These are phyloP conservation scores for Corrigiola litoralis DNA, from an alignment of 179 eudicot species.

Conservation along the genomic window DNA sequence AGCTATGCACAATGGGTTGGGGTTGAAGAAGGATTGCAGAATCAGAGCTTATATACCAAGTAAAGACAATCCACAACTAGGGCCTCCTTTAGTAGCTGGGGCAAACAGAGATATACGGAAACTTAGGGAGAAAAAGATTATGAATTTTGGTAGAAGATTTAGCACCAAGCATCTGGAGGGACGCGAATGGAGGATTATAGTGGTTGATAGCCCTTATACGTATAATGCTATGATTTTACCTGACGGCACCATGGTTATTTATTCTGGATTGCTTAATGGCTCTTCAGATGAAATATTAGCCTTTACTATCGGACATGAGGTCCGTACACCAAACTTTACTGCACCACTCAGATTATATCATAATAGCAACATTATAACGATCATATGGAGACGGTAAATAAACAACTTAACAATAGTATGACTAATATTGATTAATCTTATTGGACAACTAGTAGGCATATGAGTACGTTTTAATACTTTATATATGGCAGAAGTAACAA, in stretches of 20 bases:
- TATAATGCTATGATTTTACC: background rate
- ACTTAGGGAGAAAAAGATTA: background rate
- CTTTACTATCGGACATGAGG: background rate
- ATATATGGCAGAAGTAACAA: too few relatives aligned
- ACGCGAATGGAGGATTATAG: background rate
- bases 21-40: background rate
- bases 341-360: too few relatives aligned
- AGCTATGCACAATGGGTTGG: slow-evolving; percentile 10
- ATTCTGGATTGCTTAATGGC: background rate
- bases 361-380: too few relatives aligned
- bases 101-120: background rate
- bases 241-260: background rate
- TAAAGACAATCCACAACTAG: background rate
- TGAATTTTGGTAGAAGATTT: background rate
- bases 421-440: too few relatives aligned
- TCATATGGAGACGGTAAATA: too few relatives aligned
- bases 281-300: slow-evolving; percentile 2
- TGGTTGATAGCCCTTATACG: background rate
- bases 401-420: too few relatives aligned
- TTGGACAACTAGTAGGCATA: too few relatives aligned
- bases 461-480: too few relatives aligned
- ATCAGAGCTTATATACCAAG: background rate
- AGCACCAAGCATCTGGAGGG: background rate
- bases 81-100: background rate
- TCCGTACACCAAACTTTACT: background rate